phyloP scores from a whole-genome alignment of 495 filamentous ascomycete species.

The Apiosordaria backusii region DNA sequence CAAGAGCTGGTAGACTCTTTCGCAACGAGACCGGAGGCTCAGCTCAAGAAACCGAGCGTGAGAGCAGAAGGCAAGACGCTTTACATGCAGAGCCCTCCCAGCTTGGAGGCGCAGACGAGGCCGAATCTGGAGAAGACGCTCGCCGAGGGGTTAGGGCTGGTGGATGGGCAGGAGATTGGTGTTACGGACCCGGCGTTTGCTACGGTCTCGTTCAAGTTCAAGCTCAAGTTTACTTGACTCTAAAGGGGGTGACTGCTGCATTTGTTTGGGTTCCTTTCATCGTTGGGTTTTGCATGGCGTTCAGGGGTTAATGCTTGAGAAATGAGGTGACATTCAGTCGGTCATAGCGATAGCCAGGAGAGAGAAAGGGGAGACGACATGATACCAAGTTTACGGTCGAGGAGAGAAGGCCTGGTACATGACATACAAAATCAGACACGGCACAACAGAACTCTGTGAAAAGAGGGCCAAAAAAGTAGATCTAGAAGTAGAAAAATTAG shows the following conservation, averaged over 20 bases:
- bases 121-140: conserved; percentile 76
- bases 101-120: conserved; percentile 75
- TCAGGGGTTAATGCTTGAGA: background rate
- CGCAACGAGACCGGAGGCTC: conserved; percentile 75
- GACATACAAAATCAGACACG: background rate
- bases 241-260: background rate
- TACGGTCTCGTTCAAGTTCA: conserved; percentile 67
- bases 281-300: conserved; percentile 17
- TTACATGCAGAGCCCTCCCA: conserved; percentile 81
- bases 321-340: background rate
- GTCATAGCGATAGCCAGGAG: too few relatives aligned
- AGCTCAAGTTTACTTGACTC: conserved; percentile 44
- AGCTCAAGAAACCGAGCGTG: conserved; percentile 86
- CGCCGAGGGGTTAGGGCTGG: conserved; percentile 44
- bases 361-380: background rate
- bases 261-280: background rate
- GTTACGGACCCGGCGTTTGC: conserved; percentile 80
- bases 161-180: conserved; percentile 56
- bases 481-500: background rate
- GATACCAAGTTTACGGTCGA: background rate
- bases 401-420: background rate
- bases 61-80: conserved; percentile 77
- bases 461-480: background rate
- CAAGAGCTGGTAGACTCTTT: conserved; percentile 83
- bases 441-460: background rate